These are phyloP conservation scores for Penicillium parvum DNA, from an alignment of 495 filamentous ascomycete genomes.

Conservation along the genomic window DNA sequence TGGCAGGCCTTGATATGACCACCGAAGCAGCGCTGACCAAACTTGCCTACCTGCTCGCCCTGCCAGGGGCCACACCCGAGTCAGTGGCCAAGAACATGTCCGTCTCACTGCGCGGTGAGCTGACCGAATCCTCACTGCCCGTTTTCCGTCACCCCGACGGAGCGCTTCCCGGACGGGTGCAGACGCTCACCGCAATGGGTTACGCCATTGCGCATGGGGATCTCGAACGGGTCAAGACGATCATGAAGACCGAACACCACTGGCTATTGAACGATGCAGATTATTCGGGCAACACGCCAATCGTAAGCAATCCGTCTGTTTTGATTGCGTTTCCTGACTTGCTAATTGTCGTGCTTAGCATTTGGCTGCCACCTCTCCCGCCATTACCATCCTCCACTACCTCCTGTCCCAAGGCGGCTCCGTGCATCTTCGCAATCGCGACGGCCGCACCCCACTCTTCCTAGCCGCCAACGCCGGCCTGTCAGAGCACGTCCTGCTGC, in stretches of 20 bases:
- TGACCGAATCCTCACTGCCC: slow-evolving; percentile 65
- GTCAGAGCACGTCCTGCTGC: slow-evolving; percentile 57
- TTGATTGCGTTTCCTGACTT: neutral
- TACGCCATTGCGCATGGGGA: slow-evolving; percentile 79
- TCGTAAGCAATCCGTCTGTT: slow-evolving; percentile 44
- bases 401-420: slow-evolving; percentile 75
- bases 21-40: slow-evolving; percentile 93
- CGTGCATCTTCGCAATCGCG: slow-evolving; percentile 79
- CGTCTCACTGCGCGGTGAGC: slow-evolving; percentile 72
- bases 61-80: slow-evolving; percentile 54
- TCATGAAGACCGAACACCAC: slow-evolving; percentile 61
- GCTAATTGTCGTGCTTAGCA: slow-evolving; percentile 41
- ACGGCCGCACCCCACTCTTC: slow-evolving; percentile 77
- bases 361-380: slow-evolving; percentile 57
- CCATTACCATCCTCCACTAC: slow-evolving; percentile 60
- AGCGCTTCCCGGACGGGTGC: slow-evolving; percentile 40
- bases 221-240: slow-evolving; percentile 54
- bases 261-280: slow-evolving; percentile 74
- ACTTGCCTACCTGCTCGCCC: slow-evolving; percentile 79
- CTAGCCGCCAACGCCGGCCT: slow-evolving; percentile 63
- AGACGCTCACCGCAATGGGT: slow-evolving; percentile 64
- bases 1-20: slow-evolving; percentile 91
- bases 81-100: slow-evolving; percentile 71
- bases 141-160: slow-evolving; percentile 70
- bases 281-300: slow-evolving; percentile 86